Percentiles rank a stretch among this genome's conserved stretches.
phyloP scores from a whole-genome alignment of 805 yeast genomes.

The Scheffersomyces lignosus region DNA sequence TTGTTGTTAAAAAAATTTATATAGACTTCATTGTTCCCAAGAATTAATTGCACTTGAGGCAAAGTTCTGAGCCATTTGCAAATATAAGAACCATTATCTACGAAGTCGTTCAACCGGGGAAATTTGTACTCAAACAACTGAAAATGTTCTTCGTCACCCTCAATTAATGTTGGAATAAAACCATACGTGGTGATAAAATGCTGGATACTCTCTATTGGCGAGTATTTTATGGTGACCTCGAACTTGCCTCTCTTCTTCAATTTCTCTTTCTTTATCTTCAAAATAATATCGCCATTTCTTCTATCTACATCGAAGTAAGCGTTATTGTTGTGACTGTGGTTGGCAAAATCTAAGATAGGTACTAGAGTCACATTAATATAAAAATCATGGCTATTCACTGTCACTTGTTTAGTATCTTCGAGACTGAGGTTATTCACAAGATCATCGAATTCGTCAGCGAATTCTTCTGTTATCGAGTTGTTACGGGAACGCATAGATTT shows the following conservation, averaged over 20 bases:
- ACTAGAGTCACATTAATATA: constrained; percentile 56
- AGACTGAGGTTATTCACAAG: not conserved
- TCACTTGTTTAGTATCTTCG: not conserved
- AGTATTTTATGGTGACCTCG: constrained; percentile 28
- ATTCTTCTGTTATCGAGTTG: not conserved
- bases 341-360: constrained; percentile 67
- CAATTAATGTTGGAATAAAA: constrained; percentile 22
- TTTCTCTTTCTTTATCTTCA: constrained; percentile 17
- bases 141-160: constrained; percentile 1
- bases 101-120: constrained; percentile 7
- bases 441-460: not conserved
- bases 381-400: constrained; percentile 34
- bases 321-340: constrained; percentile 52
- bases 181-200: constrained; percentile 32
- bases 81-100: constrained; percentile 10
- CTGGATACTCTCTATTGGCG: constrained; percentile 20
- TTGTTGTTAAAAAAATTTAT: constrained; percentile 16
- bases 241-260: constrained; percentile 1
- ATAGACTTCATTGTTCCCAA: constrained; percentile 7
- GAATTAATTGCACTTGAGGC: constrained; percentile 26
- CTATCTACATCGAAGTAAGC: constrained; percentile 64
- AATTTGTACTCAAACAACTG: constrained; percentile 14
- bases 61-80: constrained; percentile 30
- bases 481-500: not conserved
- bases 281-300: constrained; percentile 40